Conservation (phyloP, 352 stramenopile genomes). For the Pythium sp. region DNA sequence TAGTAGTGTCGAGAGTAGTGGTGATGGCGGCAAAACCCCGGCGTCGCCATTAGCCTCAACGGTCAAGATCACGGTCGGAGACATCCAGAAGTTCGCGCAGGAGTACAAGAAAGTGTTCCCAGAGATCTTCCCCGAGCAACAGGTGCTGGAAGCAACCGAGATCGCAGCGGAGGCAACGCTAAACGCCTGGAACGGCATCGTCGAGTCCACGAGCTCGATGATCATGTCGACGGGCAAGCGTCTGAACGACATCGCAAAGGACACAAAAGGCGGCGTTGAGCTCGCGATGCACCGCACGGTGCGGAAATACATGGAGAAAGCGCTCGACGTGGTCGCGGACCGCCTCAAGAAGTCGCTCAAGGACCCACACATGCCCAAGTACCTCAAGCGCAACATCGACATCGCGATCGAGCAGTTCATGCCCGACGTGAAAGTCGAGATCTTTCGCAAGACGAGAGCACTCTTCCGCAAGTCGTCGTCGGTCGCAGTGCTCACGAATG, state of each 20-base stretch:
- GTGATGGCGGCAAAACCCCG: neutral
- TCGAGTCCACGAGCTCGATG: constrained; percentile 77
- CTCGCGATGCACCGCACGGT: constrained; percentile 78
- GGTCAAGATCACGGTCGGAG: constrained; percentile 43
- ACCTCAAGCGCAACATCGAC: constrained; percentile 85
- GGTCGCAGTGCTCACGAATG: constrained; percentile 7
- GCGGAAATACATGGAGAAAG: constrained; percentile 71
- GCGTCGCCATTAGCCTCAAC: neutral
- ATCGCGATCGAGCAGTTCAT: constrained; percentile 85
- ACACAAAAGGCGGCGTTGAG: constrained; percentile 84
- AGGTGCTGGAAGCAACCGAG: constrained; percentile 57
- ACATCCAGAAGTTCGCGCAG: constrained; percentile 72
- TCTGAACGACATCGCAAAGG: constrained; percentile 79
- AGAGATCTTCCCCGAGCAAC: constrained; percentile 66
- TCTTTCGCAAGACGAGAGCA: constrained; percentile 81
- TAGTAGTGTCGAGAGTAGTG: neutral
- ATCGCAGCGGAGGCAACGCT: constrained; percentile 36
- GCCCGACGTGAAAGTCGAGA: constrained; percentile 87
- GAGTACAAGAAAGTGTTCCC: constrained; percentile 84
- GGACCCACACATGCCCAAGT: constrained; percentile 80
- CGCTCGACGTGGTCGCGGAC: constrained; percentile 72
- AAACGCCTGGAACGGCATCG: constrained; percentile 58
- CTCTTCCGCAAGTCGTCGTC: constrained; percentile 46
- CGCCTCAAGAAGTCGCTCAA: constrained; percentile 76
- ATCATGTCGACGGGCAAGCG: constrained; percentile 76